Conservation (phyloP, 2,329 filamentous ascomycete species). For the Lachnellula occidentalis region DNA sequence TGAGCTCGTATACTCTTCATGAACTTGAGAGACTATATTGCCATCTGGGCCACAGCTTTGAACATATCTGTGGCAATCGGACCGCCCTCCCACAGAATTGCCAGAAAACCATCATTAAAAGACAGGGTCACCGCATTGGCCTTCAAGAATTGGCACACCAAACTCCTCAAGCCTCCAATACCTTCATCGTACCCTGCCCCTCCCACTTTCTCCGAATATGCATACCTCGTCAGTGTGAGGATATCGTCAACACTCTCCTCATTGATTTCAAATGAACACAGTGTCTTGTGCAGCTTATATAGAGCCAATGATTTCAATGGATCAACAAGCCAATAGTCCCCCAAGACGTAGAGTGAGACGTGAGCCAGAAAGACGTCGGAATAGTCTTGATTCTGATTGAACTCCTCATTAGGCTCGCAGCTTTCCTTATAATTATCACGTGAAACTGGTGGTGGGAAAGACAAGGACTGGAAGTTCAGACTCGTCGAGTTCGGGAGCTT, state of each 20-base stretch:
- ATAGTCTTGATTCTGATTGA: conserved; percentile 11
- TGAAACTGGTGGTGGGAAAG: conserved; percentile 1
- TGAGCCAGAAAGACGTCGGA: conserved; percentile 12
- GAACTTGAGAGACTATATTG: background rate
- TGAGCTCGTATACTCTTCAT: no score
- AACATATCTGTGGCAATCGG: conserved; percentile 20
- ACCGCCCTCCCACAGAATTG: conserved; percentile 16
- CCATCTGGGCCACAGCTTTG: conserved; percentile 13
- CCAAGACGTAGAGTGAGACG: conserved; percentile 14
- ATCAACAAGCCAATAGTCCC: conserved; percentile 8
- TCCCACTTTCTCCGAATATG: conserved; percentile 4
- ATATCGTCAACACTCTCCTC: conserved; percentile 13
- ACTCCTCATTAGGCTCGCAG: conserved; percentile 11
- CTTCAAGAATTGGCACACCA: conserved; percentile 19
- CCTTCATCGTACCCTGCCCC: conserved; percentile 1
- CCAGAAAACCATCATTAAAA: conserved; percentile 12
- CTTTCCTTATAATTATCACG: conserved; percentile 7
- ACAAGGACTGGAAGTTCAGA: conserved; percentile 8
- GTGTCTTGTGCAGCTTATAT: conserved; percentile 20
- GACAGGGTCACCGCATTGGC: conserved; percentile 7
- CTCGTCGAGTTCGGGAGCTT: background rate
- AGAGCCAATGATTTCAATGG: conserved; percentile 17
- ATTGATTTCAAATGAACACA: conserved; percentile 13
- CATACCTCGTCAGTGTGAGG: conserved; percentile 9
- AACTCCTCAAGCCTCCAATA: conserved; percentile 7